Percentiles rank a stretch among this genome's conserved stretches.
Conservation (phyloP, 805 yeast genomes). For the Candida sphagnicola region DNA sequence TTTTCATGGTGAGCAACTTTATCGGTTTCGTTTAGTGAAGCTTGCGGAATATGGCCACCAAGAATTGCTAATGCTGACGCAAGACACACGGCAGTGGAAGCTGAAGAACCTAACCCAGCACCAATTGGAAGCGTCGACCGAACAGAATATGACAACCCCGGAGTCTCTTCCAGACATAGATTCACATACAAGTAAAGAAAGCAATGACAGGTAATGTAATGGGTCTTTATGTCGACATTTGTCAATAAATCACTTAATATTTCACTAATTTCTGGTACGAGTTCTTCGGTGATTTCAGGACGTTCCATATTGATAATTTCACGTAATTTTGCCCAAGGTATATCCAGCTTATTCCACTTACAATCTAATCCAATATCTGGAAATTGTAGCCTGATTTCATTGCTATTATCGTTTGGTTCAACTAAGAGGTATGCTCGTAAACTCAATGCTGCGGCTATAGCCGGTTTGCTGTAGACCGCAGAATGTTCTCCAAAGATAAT, state of each 20-base stretch:
- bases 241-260: constrained; percentile 43
- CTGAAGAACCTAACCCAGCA: constrained; percentile 95
- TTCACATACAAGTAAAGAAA: constrained; percentile 74
- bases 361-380: constrained; percentile 74
- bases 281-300: constrained; percentile 44
- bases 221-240: constrained; percentile 51
- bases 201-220: constrained; percentile 75
- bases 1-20: constrained; percentile 24
- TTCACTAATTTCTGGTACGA: constrained; percentile 55
- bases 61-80: constrained; percentile 67
- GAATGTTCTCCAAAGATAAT: constrained; percentile 96
- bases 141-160: constrained; percentile 58
- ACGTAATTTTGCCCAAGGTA: constrained; percentile 55
- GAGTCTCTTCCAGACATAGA: constrained; percentile 44
- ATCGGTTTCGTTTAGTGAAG: constrained; percentile 32
- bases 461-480: constrained; percentile 90
- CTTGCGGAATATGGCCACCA: constrained; percentile 49
- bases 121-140: constrained; percentile 91
- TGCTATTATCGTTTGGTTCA: constrained; percentile 38
- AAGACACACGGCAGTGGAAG: constrained; percentile 81
- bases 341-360: constrained; percentile 56
- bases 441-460: constrained; percentile 92
- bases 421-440: constrained; percentile 79
- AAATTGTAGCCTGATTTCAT: constrained; percentile 59
- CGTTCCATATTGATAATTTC: constrained; percentile 14